Evolutionary conservation across 1,284 basidiomycete species (phyloP), one percentile per base, ranked within the genome.

Genomic region (Heterobasidion irregulare): DNA sequence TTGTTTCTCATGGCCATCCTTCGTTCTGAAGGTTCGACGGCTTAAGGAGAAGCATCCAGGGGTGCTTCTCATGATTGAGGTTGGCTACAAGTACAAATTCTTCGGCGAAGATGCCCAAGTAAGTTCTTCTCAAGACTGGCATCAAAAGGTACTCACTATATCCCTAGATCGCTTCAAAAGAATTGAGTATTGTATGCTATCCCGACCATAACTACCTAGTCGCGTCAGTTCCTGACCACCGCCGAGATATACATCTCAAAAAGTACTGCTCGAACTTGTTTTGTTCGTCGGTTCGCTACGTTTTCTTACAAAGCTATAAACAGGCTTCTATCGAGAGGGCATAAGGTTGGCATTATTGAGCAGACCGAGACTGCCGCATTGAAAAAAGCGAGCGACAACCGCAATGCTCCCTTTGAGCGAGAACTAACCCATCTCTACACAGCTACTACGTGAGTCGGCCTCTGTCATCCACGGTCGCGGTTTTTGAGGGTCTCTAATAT

Each of bases 311-410:
- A 49, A 59, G 10, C 50, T 16, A 35, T 52, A 26, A 26, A 12
- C 52, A 94, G 92, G 61, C 77, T 98, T 36, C 79, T 98, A 46
- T 86, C 89, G 0, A 81, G 86, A 54, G 95, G 95, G 0, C 79
- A 94, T 68, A 92, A 93, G 70, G 83, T 99, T 51, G 96, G 96
- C 9, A 84, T 99, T 10, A 86, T 97, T 1, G 80, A 86, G n/a
- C 96, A 98, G 68, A 83, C 79, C 2, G 96, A 99, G 71, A 98
- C 96, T 0, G 92, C 96, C 0, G 96, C 96, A 0, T 76, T 99
- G 53, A 98, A 99, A 73, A 97, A 95, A 68, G 84, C 79, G 2
- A 80, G 93, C 56, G 90, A 93, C 55, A 95, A 87, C 59, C 79
- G 85, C 50, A 91, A 88, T 64, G 78, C 82, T 0, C 85, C 91